These are phyloP conservation scores for Spiromastix sp. DNA, from an alignment of 2,329 filamentous ascomycete genomes.

Conservation along the genomic window DNA sequence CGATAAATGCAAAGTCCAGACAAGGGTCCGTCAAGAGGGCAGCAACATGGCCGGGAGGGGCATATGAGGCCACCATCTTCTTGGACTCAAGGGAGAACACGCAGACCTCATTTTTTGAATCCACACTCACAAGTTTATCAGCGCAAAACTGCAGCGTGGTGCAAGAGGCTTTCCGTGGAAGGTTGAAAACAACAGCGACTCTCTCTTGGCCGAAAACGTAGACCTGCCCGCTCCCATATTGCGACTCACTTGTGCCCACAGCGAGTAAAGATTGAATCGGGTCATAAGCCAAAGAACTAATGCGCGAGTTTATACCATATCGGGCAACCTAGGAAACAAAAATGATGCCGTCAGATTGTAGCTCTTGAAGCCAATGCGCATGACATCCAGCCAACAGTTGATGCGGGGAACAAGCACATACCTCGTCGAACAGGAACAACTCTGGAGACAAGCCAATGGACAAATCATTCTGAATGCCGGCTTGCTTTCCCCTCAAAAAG, in stretches of 20 bases:
- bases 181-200: slow-evolving; percentile 63
- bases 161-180: slow-evolving; percentile 64
- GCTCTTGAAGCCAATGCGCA: not conserved
- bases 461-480: slow-evolving; percentile 83
- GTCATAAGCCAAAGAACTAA: slow-evolving; percentile 78
- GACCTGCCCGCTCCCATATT: slow-evolving; percentile 76
- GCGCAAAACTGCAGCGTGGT: slow-evolving; percentile 72
- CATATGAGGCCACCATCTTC: slow-evolving; percentile 55
- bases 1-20: slow-evolving; percentile 87
- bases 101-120: slow-evolving; percentile 73
- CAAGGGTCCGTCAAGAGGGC: slow-evolving; percentile 74
- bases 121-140: slow-evolving; percentile 74
- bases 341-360: not conserved
- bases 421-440: slow-evolving; percentile 74
- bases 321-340: slow-evolving; percentile 46
- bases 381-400: slow-evolving; percentile 11
- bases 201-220: slow-evolving; percentile 79
- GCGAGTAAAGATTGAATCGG: slow-evolving; percentile 89
- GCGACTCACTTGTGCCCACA: slow-evolving; percentile 78
- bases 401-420: slow-evolving; percentile 28
- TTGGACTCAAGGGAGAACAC: slow-evolving; percentile 72
- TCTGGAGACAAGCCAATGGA: slow-evolving; percentile 70
- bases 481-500: slow-evolving; percentile 85
- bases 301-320: slow-evolving; percentile 69
- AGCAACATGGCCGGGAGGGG: slow-evolving; percentile 66